Base-by-base conservation (phyloP, 179 eudicot genomes). In the Spergularia azorica region DNA sequence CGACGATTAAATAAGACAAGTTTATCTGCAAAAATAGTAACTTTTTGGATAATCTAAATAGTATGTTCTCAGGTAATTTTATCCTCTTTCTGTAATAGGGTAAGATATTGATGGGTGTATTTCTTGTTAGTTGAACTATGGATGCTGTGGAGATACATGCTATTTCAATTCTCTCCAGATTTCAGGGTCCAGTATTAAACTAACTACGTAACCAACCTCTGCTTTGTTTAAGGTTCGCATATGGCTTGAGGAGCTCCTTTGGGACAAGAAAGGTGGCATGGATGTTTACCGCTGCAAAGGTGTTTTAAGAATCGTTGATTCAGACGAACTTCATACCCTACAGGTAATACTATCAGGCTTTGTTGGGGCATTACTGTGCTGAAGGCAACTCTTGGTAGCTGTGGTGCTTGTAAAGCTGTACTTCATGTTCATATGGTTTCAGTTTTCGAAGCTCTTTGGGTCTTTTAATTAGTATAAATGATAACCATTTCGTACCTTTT, bases 231-330 rank as follows among this genome's bases (percentile, higher is more conserved):
- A 95, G 98, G 94, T 90, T 72, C 90, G 92, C 63, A 41, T 78
- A 73, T 95, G 97, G 97, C 85, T 95, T 66, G 98, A 95, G 81
- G 98, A 93, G 78, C 88, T 95, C 73, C 94, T 95, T 77, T 95
- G 98, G 98, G 97, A 95, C 72, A 95, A 95, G 84, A 93, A 90
- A 77, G 86, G 83, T 71, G 83, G 79, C 77, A 92, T 92, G 93
- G 97, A 95, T 69, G 87, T 95, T 60, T 92, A 95, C 80, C 93
- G 97, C 55, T 95, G 98, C 85, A 95, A 95, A 87, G 98, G 98
- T 26, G 86, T 95, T 79, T 72, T 92, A 63, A 89, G 81, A 80
- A 81, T 92, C 38, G 41, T 67, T 32, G 80, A 86, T 80, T 92
- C 95, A 0, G 85, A 90, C 81, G 89, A 91, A 76, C 93, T 95